phyloP scores from a whole-genome alignment of 139 green algal genomes.

The Haematococcus lacustris region DNA sequence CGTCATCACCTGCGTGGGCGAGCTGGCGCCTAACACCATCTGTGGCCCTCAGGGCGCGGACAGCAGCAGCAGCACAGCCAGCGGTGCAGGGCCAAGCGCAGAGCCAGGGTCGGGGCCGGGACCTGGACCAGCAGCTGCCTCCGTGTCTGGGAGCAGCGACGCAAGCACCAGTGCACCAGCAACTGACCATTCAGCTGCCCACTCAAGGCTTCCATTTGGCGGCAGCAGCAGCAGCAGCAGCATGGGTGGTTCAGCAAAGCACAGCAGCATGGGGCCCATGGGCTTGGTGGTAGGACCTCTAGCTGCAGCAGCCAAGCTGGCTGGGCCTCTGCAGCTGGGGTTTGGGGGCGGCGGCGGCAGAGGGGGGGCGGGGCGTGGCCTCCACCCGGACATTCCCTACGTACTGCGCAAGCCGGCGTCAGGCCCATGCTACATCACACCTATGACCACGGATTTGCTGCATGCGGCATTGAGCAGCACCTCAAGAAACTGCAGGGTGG shows the following conservation, averaged over 20 bases:
- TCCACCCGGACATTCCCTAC: conserved; percentile 8
- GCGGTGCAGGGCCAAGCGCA: not conserved
- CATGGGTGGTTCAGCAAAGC: not conserved
- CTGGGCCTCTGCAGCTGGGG: not conserved
- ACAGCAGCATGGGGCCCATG: not conserved
- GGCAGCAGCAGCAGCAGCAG: not conserved
- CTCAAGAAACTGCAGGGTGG: conserved; percentile 11
- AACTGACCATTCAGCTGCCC: not conserved
- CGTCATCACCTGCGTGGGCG: conserved; percentile 39
- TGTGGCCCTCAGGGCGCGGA: not conserved
- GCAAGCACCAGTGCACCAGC: not conserved
- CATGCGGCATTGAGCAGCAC: conserved; percentile 5
- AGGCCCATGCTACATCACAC: conserved; percentile 25
- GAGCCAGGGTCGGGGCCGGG: not conserved
- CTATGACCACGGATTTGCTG: conserved; percentile 28
- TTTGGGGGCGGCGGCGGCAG: not conserved
- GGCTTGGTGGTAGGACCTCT: not conserved
- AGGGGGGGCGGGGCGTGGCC: not conserved
- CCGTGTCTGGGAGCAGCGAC: not conserved
- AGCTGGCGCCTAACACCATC: conserved; percentile 23
- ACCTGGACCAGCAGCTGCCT: not conserved
- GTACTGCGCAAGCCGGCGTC: conserved; percentile 16
- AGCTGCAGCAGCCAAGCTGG: not conserved
- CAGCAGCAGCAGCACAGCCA: not conserved
- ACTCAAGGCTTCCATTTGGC: not conserved